Conservation (phyloP, 164 flowering plant species). For the Magnolia kwangsiensis region DNA sequence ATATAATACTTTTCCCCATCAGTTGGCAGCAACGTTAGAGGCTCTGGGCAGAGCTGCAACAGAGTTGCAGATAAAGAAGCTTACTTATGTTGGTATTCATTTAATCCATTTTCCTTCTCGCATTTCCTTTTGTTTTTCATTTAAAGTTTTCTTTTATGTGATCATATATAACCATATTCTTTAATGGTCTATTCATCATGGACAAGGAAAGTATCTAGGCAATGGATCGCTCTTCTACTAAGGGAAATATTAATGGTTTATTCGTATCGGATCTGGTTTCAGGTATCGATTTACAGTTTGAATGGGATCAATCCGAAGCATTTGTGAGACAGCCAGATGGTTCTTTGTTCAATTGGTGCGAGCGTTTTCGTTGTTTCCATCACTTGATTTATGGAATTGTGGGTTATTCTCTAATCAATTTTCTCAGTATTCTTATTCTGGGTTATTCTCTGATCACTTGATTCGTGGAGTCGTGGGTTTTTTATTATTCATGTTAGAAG, state of each 20-base stretch:
- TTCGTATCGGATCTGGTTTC: slow-evolving; percentile 12
- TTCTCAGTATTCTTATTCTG: slow-evolving; percentile 37
- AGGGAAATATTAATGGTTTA: not conserved
- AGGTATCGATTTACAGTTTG: slow-evolving; percentile 93
- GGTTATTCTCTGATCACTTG: slow-evolving; percentile 22
- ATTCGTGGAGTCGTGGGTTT: slow-evolving; percentile 56
- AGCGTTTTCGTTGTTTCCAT: slow-evolving; percentile 71
- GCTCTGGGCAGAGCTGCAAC: slow-evolving; percentile 75
- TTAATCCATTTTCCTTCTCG: not conserved
- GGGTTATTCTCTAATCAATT: slow-evolving; percentile 25
- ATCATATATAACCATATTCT: not conserved
- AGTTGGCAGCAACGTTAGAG: slow-evolving; percentile 77
- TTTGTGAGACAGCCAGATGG: slow-evolving; percentile 87
- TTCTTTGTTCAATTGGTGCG: slow-evolving; percentile 92
- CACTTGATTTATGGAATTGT: slow-evolving; percentile 80
- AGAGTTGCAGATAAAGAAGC: slow-evolving; percentile 62
- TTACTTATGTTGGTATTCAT: slow-evolving; percentile 62
- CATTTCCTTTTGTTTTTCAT: not conserved
- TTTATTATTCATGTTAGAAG: not conserved
- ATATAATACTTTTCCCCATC: slow-evolving; percentile 10
- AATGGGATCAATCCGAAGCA: slow-evolving; percentile 80
- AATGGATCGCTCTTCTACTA: not conserved
- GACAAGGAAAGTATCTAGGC: not conserved
- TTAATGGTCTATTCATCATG: not conserved
- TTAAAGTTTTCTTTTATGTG: not conserved